Base-by-base conservation (phyloP, 23 red algal genomes). In the Gracilariopsis chorda region DNA sequence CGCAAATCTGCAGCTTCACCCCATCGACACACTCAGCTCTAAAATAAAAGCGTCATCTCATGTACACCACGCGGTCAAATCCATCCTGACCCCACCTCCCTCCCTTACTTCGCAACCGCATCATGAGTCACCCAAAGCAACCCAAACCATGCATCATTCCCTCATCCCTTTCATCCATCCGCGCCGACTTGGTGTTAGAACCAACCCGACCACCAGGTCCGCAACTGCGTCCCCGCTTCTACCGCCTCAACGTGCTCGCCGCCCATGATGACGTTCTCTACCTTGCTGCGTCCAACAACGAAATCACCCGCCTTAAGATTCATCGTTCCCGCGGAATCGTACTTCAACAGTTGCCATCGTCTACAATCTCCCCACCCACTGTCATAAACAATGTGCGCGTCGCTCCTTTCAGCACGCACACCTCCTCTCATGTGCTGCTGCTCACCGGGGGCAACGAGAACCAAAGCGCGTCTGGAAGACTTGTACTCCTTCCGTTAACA, bases 381-480 rank as follows among this genome's bases (percentile, higher is more conserved):
- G 73, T 78, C 49, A 24, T 78, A 11, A 78, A 78, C 49, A 78
- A 78, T 42, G 73, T 78, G 4, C 73, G 73, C 49, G 51, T 78
- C 49, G 73, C 73, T 32, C 45, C 45, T 9, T 78, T 78, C 49
- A 12, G 19, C 17, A 6, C 45, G 9, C 44, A 28, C 10, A 30
- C 45, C 49, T 3, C 2, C 49, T 4, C 47, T 1, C 24, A 12
- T 32, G 35, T 42, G 44, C 73, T 78, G 16, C 2, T 78, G 13
- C 20, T 78, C n/a, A 78, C 73, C 45, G 73, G 35, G 14, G 73
- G 73, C 24, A 23, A 39, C 3, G 73, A 78, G 73, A 39, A 53
- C 41, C 47, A 11, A 4, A 12, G 29, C 4, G 34, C n/a, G 29
- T 56, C 45, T 24, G 73, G 73, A 30, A 27, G 5, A 12, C 47